Percentiles rank a stretch among this genome's conserved stretches.
These are phyloP conservation scores for Tausonia pullulans DNA, from an alignment of 1,284 basidiomycete genomes.

Conservation along the genomic window DNA sequence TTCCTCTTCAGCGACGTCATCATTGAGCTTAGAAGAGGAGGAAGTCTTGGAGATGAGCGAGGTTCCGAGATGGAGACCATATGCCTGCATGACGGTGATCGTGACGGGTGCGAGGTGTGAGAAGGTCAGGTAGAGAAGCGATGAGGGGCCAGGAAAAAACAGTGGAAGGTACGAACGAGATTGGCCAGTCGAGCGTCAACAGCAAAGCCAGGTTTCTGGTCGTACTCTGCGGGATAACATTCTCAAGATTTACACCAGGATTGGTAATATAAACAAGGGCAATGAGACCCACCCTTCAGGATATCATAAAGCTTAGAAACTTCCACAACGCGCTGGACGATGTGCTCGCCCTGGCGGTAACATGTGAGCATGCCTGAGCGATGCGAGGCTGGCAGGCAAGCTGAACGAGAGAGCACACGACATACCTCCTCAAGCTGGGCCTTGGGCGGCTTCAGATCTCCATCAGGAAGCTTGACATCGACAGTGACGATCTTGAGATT, in stretches of 20 bases:
- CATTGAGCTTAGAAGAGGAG: not conserved
- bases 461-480: constrained; percentile 33
- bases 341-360: constrained; percentile 56
- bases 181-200: constrained; percentile 66
- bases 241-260: not conserved
- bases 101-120: not conserved
- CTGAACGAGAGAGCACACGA: not conserved
- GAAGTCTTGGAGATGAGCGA: not conserved
- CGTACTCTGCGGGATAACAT: constrained; percentile 45
- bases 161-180: constrained; percentile 38
- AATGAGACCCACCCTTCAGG: constrained; percentile 47
- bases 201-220: constrained; percentile 52
- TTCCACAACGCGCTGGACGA: constrained; percentile 59
- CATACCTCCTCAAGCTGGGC: constrained; percentile 31
- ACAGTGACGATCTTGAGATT: constrained; percentile 40
- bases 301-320: constrained; percentile 50
- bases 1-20: not conserved
- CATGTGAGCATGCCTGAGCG: constrained; percentile 24
- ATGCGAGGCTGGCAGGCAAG: constrained; percentile 33
- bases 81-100: not conserved
- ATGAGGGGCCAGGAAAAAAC: not conserved
- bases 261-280: not conserved
- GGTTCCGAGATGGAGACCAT: constrained; percentile 4
- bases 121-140: not conserved
- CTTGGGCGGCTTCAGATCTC: constrained; percentile 29